Percentiles rank a stretch among this genome's conserved stretches.
Conservation (phyloP, 768 basidiomycete genomes). For the Daedaleopsis sinensis region DNA sequence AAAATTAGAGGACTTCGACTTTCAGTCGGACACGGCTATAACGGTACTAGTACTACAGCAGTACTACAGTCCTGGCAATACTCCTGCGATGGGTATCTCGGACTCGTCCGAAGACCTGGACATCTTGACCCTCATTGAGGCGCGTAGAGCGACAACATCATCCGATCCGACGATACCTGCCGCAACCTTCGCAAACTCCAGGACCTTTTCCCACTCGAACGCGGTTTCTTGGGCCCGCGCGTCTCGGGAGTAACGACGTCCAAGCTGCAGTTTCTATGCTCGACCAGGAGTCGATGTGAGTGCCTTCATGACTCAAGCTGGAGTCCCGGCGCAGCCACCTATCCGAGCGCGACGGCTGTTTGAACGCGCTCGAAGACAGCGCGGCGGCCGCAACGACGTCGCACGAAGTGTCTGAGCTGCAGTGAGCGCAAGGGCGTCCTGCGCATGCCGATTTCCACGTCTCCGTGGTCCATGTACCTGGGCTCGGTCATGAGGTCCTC, state of each 20-base stretch:
- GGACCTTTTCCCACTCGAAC: constrained; percentile 8
- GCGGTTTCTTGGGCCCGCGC: constrained; percentile 11
- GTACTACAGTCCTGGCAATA: no score
- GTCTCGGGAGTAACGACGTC: constrained; percentile 24
- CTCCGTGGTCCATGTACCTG: not conserved
- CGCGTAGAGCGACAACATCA: not conserved
- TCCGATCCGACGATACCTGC: constrained; percentile 1
- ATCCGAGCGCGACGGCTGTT: not conserved
- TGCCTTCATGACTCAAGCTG: not conserved
- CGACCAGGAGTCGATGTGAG: not conserved
- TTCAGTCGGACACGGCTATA: no score
- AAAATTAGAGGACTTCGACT: no score
- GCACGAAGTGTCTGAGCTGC: no score
- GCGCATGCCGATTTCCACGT: not conserved
- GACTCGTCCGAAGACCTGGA: no score
- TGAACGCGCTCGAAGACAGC: not conserved
- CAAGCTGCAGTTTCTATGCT: constrained; percentile 11
- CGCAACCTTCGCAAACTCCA: constrained; percentile 5
- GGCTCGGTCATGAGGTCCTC: constrained; percentile 28
- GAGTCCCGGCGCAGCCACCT: not conserved
- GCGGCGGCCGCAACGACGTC: no score
- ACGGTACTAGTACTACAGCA: no score
- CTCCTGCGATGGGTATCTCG: no score
- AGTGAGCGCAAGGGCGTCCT: no score
- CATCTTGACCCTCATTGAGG: constrained; percentile 5